Percentiles rank a stretch among this genome's conserved stretches.
Conservation (phyloP, 2,329 filamentous ascomycete species). For the Amauroascus verrucosus region DNA sequence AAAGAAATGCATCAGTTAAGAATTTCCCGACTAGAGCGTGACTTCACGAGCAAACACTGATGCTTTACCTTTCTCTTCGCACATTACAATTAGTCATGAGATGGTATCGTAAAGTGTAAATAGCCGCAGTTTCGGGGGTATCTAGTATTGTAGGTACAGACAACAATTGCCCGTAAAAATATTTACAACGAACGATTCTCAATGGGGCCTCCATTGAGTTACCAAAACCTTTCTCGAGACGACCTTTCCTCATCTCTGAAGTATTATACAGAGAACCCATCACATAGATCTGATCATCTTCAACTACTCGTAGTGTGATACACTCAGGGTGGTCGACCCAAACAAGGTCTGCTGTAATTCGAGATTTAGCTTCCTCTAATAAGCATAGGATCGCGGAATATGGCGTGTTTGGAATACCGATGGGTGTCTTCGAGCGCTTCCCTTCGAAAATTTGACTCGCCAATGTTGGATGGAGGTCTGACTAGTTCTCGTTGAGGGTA, state of each 20-base stretch:
- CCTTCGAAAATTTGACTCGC: not conserved
- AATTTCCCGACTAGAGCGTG: too few species aligned
- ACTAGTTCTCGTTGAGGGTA: not conserved
- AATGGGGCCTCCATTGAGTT: too few species aligned
- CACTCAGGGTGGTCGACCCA: too few species aligned
- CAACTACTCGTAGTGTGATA: too few species aligned
- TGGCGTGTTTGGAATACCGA: not conserved
- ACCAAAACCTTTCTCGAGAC: too few species aligned
- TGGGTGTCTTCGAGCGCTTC: not conserved
- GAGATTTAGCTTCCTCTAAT: not conserved
- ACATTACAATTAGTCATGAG: too few species aligned
- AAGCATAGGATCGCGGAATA: not conserved
- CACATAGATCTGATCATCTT: not conserved
- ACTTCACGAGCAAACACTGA: too few species aligned
- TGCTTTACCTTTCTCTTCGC: too few species aligned
- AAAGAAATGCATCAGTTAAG: too few species aligned
- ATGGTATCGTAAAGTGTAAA: not conserved
- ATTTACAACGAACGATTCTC: not conserved
- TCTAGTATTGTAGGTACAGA: constrained; percentile 10
- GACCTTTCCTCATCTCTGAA: not conserved
- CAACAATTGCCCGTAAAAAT: not conserved
- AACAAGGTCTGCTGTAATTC: too few species aligned
- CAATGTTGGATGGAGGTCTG: not conserved
- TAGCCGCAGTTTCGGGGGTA: constrained; percentile 1
- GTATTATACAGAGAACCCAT: not conserved